Evolutionary conservation across 148 eudicot species (phyloP).

Genomic region (Tetragonia tetragonoides): DNA sequence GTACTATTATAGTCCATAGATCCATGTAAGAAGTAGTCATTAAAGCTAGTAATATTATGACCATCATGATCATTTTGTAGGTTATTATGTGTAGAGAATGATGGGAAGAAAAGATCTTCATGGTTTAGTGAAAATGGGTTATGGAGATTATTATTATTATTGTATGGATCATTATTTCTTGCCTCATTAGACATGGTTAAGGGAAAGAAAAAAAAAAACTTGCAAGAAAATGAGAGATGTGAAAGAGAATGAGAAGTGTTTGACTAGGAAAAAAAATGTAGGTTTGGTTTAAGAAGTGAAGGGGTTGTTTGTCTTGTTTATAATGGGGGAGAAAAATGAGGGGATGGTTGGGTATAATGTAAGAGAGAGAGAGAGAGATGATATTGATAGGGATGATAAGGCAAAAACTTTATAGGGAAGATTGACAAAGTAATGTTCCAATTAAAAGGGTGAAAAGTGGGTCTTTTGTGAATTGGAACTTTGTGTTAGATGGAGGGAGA

Average conservation of each 20-base stretch:
- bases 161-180: constrained; percentile 3
- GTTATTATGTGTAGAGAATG: constrained; percentile 19
- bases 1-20: constrained; percentile 30
- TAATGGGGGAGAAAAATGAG: constrained; percentile 15
- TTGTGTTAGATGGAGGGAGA: background rate
- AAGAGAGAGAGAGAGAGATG: too few relatives aligned
- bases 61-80: background rate
- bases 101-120: constrained; percentile 29
- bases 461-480: constrained; percentile 17
- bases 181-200: constrained; percentile 26
- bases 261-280: constrained; percentile 22
- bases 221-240: background rate
- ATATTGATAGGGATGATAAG: background rate
- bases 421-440: constrained; percentile 33
- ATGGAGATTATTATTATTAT: background rate
- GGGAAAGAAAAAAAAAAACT: too few relatives aligned
- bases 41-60: constrained; percentile 7
- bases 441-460: constrained; percentile 31
- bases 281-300: constrained; percentile 23
- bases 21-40: constrained; percentile 34
- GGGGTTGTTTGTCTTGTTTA: constrained; percentile 22
- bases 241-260: constrained; percentile 15
- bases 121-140: constrained; percentile 8
- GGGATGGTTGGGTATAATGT: constrained; percentile 17
- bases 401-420: constrained; percentile 12